These are phyloP conservation scores for Aspergillus sclerotioniger DNA, from an alignment of 495 filamentous ascomycete species.

Conservation along the genomic window DNA sequence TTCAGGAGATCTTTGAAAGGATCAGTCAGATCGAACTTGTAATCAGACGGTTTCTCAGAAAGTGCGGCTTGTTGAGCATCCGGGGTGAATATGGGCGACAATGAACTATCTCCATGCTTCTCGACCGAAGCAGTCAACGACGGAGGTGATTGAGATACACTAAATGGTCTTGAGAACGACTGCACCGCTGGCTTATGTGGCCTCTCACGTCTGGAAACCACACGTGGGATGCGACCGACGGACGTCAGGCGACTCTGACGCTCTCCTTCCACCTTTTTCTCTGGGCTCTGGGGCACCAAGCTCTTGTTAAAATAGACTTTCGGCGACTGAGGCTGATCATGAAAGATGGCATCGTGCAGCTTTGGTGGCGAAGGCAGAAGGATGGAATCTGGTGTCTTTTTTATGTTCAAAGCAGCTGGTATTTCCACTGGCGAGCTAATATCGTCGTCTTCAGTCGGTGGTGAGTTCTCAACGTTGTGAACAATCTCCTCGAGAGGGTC, in stretches of 20 bases:
- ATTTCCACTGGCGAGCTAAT: conserved; percentile 24
- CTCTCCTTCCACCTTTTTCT: conserved; percentile 25
- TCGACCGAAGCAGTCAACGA: conserved; percentile 25
- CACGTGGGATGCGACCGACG: conserved; percentile 86
- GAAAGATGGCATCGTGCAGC: conserved; percentile 43
- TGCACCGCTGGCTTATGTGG: conserved; percentile 68
- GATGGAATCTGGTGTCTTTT: conserved; percentile 47
- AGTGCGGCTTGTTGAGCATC: conserved; percentile 17
- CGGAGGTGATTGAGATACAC: conserved; percentile 33
- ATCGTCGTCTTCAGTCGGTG: conserved; percentile 40
- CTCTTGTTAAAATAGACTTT: conserved; percentile 40
- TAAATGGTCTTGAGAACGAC: conserved; percentile 85
- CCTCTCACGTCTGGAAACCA: conserved; percentile 68
- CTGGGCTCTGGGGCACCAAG: conserved; percentile 12
- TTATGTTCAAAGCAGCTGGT: conserved; percentile 34
- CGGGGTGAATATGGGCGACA: conserved; percentile 26
- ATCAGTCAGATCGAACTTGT: conserved; percentile 32
- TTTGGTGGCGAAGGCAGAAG: conserved; percentile 55
- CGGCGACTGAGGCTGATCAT: conserved; percentile 38
- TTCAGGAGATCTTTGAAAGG: conserved; percentile 39
- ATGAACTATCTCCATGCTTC: conserved; percentile 14
- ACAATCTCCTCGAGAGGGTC: conserved; percentile 66
- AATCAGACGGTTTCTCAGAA: conserved; percentile 21
- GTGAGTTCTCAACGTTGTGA: conserved; percentile 54
- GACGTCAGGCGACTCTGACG: conserved; percentile 61